Evolutionary conservation across 768 basidiomycete species (phyloP).

Genomic region (Lactarius psammicola): DNA sequence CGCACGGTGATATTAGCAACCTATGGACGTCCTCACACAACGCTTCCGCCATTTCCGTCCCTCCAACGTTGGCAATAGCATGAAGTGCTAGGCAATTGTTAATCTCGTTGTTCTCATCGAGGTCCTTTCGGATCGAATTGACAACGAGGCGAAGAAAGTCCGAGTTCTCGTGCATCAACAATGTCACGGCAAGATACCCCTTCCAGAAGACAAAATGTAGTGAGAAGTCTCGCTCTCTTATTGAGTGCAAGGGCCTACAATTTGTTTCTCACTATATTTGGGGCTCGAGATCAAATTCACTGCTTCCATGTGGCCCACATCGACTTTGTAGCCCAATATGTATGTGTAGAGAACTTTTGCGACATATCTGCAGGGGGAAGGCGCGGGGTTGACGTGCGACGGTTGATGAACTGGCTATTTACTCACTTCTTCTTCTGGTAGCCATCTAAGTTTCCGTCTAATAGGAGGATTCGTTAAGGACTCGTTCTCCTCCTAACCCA

Average conservation of each 20-base stretch:
- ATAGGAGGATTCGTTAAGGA: conserved; percentile 5
- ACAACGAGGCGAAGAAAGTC: conserved; percentile 95
- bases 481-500: neutral
- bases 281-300: conserved; percentile 94
- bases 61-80: conserved; percentile 97
- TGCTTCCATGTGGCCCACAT: conserved; percentile 98
- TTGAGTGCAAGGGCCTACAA: conserved; percentile 53
- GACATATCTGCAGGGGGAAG: conserved; percentile 63
- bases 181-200: conserved; percentile 96
- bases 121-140: conserved; percentile 96
- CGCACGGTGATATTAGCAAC: conserved; percentile 89
- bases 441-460: conserved; percentile 83
- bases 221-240: conserved; percentile 13
- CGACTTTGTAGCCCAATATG: conserved; percentile 98
- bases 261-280: conserved; percentile 99
- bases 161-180: conserved; percentile 98
- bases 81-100: conserved; percentile 96
- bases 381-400: too few species aligned
- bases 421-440: conserved; percentile 91
- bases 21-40: conserved; percentile 92
- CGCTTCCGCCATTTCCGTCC: conserved; percentile 97
- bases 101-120: conserved; percentile 91
- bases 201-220: conserved; percentile 36
- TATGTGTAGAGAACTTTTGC: conserved; percentile 99
- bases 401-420: conserved; percentile 18